Conservation (phyloP, 352 stramenopile species). For the Globisporangium iwayamae region DNA sequence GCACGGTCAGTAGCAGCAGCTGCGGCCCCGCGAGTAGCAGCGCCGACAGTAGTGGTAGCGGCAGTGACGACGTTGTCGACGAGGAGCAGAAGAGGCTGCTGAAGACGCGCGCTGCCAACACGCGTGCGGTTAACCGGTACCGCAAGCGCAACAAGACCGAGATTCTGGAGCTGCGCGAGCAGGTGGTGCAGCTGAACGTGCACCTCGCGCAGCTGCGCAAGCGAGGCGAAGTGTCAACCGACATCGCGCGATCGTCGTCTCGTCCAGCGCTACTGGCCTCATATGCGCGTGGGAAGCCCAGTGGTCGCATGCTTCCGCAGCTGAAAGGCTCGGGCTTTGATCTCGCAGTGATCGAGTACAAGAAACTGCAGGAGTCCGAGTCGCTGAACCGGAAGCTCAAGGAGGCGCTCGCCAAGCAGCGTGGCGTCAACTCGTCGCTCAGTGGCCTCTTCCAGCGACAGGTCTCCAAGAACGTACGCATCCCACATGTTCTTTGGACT, state of each 20-base stretch:
- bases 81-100: neutral
- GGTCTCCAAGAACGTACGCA: constrained; percentile 12
- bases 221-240: neutral
- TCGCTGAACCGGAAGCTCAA: constrained; percentile 12
- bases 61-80: neutral
- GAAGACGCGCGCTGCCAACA: constrained; percentile 10
- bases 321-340: neutral
- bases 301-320: neutral
- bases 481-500: neutral
- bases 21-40: neutral
- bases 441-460: constrained; percentile 9
- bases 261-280: neutral
- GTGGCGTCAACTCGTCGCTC: constrained; percentile 8
- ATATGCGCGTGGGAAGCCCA: neutral
- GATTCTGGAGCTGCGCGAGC: constrained; percentile 8
- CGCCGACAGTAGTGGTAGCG: neutral
- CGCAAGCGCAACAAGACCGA: constrained; percentile 11
- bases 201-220: constrained; percentile 7
- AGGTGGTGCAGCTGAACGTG: constrained; percentile 8
- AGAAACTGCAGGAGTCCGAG: constrained; percentile 8
- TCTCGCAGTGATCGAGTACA: constrained; percentile 7
- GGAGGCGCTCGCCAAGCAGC: constrained; percentile 9
- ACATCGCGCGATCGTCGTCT: neutral
- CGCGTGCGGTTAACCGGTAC: constrained; percentile 13
- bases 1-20: neutral